A percentile compares a stretch with the other conserved stretches of the same genome.
Evolutionary conservation across 148 eudicot genomes (phyloP).

Genomic region (Persicaria maculosa): DNA sequence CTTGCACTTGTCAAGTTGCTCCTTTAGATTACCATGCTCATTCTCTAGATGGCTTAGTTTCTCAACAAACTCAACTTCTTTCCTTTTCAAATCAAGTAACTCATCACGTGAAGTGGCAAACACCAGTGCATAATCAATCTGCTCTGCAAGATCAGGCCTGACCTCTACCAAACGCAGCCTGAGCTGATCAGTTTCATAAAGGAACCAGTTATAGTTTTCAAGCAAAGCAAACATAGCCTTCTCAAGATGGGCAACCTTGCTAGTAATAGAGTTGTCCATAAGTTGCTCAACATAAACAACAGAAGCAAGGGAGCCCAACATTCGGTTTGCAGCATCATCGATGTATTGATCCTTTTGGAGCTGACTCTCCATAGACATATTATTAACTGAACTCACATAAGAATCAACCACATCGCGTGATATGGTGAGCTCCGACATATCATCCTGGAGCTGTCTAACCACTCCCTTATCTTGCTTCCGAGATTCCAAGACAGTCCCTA

Average conservation of each 20-base stretch:
- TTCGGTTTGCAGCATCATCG: slow-evolving; percentile 47
- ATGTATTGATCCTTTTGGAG: slow-evolving; percentile 46
- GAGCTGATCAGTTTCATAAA: slow-evolving; percentile 62
- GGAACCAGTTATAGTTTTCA: slow-evolving; percentile 68
- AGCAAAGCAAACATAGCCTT: slow-evolving; percentile 41
- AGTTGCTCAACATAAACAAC: slow-evolving; percentile 46
- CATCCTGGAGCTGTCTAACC: slow-evolving; percentile 31
- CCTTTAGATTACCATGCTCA: slow-evolving; percentile 43
- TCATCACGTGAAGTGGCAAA: slow-evolving; percentile 48
- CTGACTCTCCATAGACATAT: slow-evolving; percentile 32
- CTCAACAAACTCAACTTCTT: slow-evolving; percentile 45
- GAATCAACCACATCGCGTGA: slow-evolving; percentile 43
- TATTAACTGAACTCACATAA: slow-evolving; percentile 35
- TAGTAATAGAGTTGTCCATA: slow-evolving; percentile 40
- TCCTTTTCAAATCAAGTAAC: slow-evolving; percentile 45
- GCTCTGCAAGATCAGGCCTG: slow-evolving; percentile 46
- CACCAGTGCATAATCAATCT: slow-evolving; percentile 44
- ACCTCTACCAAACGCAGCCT: slow-evolving; percentile 51
- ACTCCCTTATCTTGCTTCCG: slow-evolving; percentile 23
- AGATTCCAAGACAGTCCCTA: slow-evolving; percentile 34
- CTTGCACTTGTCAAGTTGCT: slow-evolving; percentile 47
- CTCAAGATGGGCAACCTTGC: slow-evolving; percentile 59
- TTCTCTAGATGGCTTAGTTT: slow-evolving; percentile 47
- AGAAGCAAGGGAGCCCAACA: slow-evolving; percentile 50
- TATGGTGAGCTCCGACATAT: slow-evolving; percentile 33